Conservation (phyloP, 306 rosid species). For the Heteromeles arbutifolia region DNA sequence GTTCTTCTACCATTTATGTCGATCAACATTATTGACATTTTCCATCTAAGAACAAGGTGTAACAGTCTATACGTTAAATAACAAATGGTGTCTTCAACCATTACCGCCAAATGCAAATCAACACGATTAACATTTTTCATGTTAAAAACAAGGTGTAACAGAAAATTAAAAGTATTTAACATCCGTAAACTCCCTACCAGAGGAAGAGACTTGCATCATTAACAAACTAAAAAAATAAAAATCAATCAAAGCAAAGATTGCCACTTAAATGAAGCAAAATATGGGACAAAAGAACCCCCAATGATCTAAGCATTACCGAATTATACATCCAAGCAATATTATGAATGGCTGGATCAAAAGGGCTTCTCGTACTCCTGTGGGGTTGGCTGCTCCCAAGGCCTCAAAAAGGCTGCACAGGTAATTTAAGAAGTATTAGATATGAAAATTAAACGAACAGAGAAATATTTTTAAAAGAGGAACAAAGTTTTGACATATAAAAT, state of each 20-base stretch:
- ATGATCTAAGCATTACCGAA: slow-evolving; percentile 36
- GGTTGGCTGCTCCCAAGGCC: slow-evolving; percentile 80
- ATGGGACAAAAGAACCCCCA: slow-evolving; percentile 10
- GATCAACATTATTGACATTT: background rate
- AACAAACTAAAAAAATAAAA: background rate
- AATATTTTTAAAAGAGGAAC: background rate
- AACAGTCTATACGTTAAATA: background rate
- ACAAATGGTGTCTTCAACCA: slow-evolving; percentile 12
- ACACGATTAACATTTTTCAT: background rate
- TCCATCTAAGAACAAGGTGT: background rate
- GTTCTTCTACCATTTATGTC: background rate
- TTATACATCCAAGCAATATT: slow-evolving; percentile 20
- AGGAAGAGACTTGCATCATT: slow-evolving; percentile 22
- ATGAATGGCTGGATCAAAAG: slow-evolving; percentile 34
- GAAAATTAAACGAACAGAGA: background rate
- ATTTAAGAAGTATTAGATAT: slow-evolving; percentile 14
- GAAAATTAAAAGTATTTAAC: background rate
- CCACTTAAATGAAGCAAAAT: slow-evolving; percentile 5
- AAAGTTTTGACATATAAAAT: background rate
- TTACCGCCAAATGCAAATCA: background rate
- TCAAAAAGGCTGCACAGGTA: slow-evolving; percentile 47
- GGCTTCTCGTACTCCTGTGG: slow-evolving; percentile 75
- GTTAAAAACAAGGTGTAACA: background rate
- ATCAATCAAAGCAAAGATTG: slow-evolving; percentile 12
- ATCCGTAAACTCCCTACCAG: slow-evolving; percentile 22